phyloP scores from a whole-genome alignment of 2,329 filamentous ascomycete genomes.

The Lachnellula arida region DNA sequence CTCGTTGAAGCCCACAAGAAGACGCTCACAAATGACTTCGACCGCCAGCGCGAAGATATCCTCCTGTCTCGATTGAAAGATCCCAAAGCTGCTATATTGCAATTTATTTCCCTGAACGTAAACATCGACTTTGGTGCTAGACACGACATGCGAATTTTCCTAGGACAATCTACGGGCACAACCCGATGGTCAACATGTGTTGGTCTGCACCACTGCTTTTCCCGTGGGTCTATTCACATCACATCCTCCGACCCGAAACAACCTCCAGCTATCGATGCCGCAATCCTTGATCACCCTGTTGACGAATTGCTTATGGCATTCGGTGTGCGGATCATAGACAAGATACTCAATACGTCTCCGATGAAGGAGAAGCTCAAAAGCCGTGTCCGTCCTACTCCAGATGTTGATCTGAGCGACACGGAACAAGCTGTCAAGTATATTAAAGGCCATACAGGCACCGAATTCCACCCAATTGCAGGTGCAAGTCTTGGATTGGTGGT shows the following conservation, averaged over 20 bases:
- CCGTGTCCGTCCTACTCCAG: conserved; percentile 2
- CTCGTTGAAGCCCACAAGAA: too few species aligned
- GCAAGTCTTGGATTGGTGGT: conserved; percentile 88
- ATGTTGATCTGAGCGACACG: conserved; percentile 3
- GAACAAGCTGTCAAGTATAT: conserved; percentile 4
- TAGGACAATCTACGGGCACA: too few species aligned
- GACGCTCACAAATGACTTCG: too few species aligned
- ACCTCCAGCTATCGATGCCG: conserved; percentile 36
- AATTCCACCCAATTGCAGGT: conserved; percentile 77
- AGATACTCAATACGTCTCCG: conserved; percentile 8
- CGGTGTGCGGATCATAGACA: conserved; percentile 5
- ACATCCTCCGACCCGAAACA: conserved; percentile 32
- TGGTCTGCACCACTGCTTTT: conserved; percentile 38
- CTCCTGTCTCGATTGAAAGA: background rate
- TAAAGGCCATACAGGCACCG: conserved; percentile 6
- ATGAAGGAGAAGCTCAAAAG: conserved; percentile 13
- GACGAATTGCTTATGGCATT: conserved; percentile 4
- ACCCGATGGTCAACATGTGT: conserved; percentile 19
- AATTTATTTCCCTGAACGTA: conserved; percentile 5
- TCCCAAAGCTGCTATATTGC: conserved; percentile 2
- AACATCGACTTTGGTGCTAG: background rate
- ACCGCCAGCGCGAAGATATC: too few species aligned
- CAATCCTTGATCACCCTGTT: conserved; percentile 2
- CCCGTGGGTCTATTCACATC: conserved; percentile 39
- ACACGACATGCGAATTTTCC: too few species aligned